Evolutionary conservation across 352 stramenopile species (phyloP), one percentile per base, ranked within the genome.

Genomic region (Globisporangium yorkense): DNA sequence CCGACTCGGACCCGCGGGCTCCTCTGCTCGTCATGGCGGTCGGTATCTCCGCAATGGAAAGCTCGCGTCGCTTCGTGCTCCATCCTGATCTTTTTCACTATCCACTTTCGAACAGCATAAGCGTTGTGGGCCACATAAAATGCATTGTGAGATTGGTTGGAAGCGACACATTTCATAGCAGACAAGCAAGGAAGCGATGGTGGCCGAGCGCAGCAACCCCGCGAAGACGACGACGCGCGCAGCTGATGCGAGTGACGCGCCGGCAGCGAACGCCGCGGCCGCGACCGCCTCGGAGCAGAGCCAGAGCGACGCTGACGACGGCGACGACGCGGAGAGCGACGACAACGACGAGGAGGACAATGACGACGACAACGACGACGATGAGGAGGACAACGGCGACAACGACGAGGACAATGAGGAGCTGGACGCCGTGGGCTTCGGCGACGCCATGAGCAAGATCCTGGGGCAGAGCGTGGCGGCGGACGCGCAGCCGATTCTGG

Each of bases 371-470:
- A 57, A 71, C 21, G 57, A 44, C 5, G 68, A 63, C 1, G 57
- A 64, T 18, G 57, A 24, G 13, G 47, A 51, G 0, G 50, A 63
- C 8, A 53, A 55, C 5, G 65, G 46, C 6, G 61, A 59, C 20
- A 54, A 55, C 4, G 59, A 63, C 1, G 66, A 70, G 1, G 71
- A 70, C 15, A 67, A 68, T 0, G 76, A 82, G 16, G 61, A 61
- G 12, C 68, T 83, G n/a, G 78, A 87, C 18, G 78, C 79, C 2
- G 84, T 94, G 51, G 84, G 82, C 27, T 92, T 94, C 69, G 84
- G 79, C 24, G 84, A 94, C 51, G 84, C 84, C 44, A 90, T 94
- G 84, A 92, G 72, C 73, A 94, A 94, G 64, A 85, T 94, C 13
- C 47, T 94, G 57, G 67, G 80, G 37, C 84, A 94, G 65, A 89